A percentile compares a stretch with the other conserved stretches of the same genome.
phyloP scores from a whole-genome alignment of 305 asterid species.

The Fraxinus floribunda region DNA sequence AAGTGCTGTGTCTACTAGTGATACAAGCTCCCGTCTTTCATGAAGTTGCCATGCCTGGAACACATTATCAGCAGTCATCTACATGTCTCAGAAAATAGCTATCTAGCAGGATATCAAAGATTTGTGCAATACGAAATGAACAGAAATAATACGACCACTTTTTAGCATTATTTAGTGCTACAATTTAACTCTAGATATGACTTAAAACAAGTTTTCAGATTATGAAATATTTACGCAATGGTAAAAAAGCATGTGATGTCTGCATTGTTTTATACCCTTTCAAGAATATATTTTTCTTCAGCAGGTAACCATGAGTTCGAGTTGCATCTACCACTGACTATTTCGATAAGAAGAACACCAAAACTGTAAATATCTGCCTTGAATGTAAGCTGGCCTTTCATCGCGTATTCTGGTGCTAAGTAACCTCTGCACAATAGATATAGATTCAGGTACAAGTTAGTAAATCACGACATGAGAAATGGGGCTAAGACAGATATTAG shows the following conservation, averaged over 20 bases:
- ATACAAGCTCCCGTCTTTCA: constrained; percentile 61
- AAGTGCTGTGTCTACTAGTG: constrained; percentile 60
- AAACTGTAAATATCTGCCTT: constrained; percentile 88
- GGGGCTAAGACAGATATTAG: not conserved
- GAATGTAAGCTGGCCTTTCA: constrained; percentile 84
- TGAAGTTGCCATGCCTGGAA: constrained; percentile 80
- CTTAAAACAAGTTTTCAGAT: not conserved
- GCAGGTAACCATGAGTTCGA: constrained; percentile 70
- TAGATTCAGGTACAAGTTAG: constrained; percentile 8
- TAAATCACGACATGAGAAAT: not conserved
- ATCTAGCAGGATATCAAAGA: too few species aligned
- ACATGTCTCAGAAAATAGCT: not conserved
- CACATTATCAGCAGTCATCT: not conserved
- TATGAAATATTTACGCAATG: not conserved
- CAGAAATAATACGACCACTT: not conserved
- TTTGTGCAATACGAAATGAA: too few species aligned
- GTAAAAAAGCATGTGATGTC: too few species aligned
- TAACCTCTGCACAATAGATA: constrained; percentile 65
- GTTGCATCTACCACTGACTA: constrained; percentile 90
- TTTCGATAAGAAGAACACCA: constrained; percentile 88
- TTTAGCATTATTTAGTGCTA: not conserved
- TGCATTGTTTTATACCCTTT: constrained; percentile 55
- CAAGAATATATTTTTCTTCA: constrained; percentile 81
- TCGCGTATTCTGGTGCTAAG: constrained; percentile 96
- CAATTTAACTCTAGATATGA: not conserved